These are phyloP conservation scores for Fusarium goolgardi DNA, from an alignment of 2,329 filamentous ascomycete genomes.

Conservation along the genomic window DNA sequence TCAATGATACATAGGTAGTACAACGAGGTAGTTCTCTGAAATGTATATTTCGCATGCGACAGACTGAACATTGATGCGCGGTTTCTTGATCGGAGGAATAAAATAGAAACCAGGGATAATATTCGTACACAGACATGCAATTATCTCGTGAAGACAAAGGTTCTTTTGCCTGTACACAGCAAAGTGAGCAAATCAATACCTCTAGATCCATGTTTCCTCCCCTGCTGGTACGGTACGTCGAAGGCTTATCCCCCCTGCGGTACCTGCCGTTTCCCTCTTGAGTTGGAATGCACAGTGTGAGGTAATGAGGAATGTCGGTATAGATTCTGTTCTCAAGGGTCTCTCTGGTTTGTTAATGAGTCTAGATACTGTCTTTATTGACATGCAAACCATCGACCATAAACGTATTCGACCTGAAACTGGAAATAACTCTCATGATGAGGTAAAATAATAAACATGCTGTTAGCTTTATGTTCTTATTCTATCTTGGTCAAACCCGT, in stretches of 20 bases:
- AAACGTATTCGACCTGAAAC: not conserved
- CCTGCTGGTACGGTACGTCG: slow-evolving; percentile 2
- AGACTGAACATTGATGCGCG: not conserved
- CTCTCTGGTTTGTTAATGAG: not conserved
- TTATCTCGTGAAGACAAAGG: not conserved
- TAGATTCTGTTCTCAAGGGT: not conserved
- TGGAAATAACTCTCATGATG: not conserved
- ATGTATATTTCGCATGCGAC: not conserved
- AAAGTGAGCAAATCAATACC: slow-evolving; percentile 2
- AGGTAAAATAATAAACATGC: not conserved
- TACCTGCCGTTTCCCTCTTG: not conserved
- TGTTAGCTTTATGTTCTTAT: not conserved
- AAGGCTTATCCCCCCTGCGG: slow-evolving; percentile 36
- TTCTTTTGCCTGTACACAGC: slow-evolving; percentile 1
- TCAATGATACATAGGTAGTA: not conserved
- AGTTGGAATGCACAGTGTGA: slow-evolving; percentile 28
- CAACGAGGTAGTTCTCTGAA: not conserved
- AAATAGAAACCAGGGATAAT: not conserved
- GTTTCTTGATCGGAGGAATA: not conserved
- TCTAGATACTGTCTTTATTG: not conserved
- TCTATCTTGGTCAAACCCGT: slow-evolving; percentile 3
- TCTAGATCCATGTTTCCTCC: slow-evolving; percentile 8
- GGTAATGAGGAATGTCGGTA: not conserved
- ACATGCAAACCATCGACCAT: not conserved
- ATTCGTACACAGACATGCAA: slow-evolving; percentile 5